Evolutionary conservation across 2,329 filamentous ascomycete species (phyloP).

Genomic region (Gliomastix tumulicola): DNA sequence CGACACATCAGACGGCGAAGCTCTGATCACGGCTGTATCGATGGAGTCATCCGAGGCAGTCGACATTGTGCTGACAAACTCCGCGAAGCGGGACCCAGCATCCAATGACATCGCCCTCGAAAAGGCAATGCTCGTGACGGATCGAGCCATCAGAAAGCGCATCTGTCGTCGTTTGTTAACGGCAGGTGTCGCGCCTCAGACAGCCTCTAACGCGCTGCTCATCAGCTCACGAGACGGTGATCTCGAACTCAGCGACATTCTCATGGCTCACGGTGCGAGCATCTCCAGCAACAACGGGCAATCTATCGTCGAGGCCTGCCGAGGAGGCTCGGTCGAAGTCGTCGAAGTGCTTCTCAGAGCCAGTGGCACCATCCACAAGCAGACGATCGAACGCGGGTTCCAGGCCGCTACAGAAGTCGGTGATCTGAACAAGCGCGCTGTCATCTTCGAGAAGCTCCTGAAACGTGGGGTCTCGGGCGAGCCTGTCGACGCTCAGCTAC

Average conservation of each 20-base stretch:
- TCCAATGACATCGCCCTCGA: constrained; percentile 32
- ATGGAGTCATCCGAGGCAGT: constrained; percentile 37
- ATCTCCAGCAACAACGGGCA: constrained; percentile 44
- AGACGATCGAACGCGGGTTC: constrained; percentile 42
- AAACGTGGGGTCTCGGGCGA: constrained; percentile 42
- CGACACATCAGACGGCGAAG: constrained; percentile 42
- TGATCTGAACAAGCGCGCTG: constrained; percentile 39
- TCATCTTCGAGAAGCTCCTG: constrained; percentile 44
- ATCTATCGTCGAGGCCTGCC: constrained; percentile 46
- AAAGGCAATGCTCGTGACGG: constrained; percentile 32
- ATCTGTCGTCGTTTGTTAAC: constrained; percentile 39
- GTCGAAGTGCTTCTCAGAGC: constrained; percentile 41
- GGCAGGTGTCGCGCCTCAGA: constrained; percentile 34
- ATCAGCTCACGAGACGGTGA: constrained; percentile 46
- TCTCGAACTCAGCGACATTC: constrained; percentile 38
- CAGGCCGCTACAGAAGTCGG: constrained; percentile 47
- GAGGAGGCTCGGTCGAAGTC: constrained; percentile 40
- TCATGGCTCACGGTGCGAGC: constrained; percentile 44
- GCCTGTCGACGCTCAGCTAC: constrained; percentile 43
- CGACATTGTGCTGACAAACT: constrained; percentile 31
- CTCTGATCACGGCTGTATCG: constrained; percentile 36
- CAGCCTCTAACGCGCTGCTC: constrained; percentile 42
- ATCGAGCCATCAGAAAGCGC: constrained; percentile 28
- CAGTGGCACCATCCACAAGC: constrained; percentile 26
- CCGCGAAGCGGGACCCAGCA: constrained; percentile 23